These are phyloP conservation scores for Suillus decipiens DNA, from an alignment of 768 basidiomycete genomes.

Conservation along the genomic window DNA sequence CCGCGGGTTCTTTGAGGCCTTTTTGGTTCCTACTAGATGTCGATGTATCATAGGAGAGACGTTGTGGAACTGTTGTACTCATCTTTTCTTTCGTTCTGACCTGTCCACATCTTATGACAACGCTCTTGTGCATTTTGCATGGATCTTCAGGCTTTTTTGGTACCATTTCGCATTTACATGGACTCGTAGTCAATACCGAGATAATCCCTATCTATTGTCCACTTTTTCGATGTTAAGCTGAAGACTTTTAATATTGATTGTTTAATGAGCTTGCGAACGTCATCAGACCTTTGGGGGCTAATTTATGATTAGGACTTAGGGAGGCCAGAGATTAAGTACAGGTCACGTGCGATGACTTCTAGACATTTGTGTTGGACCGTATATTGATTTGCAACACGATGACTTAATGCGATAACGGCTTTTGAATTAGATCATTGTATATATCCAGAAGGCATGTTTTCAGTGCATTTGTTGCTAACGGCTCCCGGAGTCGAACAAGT, in stretches of 20 bases:
- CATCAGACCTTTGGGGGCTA: background rate
- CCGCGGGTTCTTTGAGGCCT: conserved; percentile 28
- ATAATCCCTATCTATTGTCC: conserved; percentile 4
- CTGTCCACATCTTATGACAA: conserved; percentile 4
- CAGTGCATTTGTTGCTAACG: too few relatives aligned
- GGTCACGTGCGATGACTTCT: too few relatives aligned
- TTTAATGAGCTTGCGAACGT: background rate
- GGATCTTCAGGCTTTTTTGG: background rate
- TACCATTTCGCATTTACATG: conserved; percentile 7
- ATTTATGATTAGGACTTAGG: background rate
- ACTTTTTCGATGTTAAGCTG: background rate
- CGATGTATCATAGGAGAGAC: conserved; percentile 17
- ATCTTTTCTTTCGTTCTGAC: conserved; percentile 9
- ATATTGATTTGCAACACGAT: too few relatives aligned
- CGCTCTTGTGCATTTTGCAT: conserved; percentile 1
- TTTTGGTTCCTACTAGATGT: background rate
- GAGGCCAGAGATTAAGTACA: background rate
- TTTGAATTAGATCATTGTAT: too few relatives aligned
- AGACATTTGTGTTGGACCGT: too few relatives aligned
- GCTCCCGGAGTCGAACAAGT: too few relatives aligned
- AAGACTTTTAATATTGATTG: background rate
- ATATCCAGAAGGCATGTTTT: too few relatives aligned
- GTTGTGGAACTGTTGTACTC: conserved; percentile 15
- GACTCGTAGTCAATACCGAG: conserved; percentile 2
- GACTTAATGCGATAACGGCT: too few relatives aligned